phyloP scores from a whole-genome alignment of 768 basidiomycete species.

The Kwoniella sp. region DNA sequence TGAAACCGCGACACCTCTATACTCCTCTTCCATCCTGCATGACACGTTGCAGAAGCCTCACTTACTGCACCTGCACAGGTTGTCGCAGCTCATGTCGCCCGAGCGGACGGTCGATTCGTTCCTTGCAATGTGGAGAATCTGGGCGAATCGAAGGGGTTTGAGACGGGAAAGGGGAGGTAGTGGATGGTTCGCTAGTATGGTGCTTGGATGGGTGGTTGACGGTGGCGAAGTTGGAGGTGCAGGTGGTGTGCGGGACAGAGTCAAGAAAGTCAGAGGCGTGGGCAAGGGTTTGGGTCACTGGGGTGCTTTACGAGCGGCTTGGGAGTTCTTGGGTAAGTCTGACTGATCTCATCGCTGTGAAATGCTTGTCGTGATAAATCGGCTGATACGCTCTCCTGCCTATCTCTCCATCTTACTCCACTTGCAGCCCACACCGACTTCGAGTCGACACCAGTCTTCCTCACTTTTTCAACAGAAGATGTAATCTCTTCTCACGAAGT shows the following conservation, averaged over 20 bases:
- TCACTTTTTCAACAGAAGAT: slow-evolving; percentile 9
- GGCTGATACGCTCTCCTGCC: too few species aligned
- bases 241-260: slow-evolving; percentile 42
- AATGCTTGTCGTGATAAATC: too few species aligned
- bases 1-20: slow-evolving; percentile 67
- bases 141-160: slow-evolving; percentile 80
- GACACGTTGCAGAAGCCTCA: slow-evolving; percentile 59
- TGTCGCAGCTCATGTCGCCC: slow-evolving; percentile 61
- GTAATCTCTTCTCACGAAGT: slow-evolving; percentile 43
- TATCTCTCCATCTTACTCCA: neutral
- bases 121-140: slow-evolving; percentile 75
- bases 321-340: slow-evolving; percentile 79
- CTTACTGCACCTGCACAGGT: slow-evolving; percentile 63
- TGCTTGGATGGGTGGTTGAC: slow-evolving; percentile 57
- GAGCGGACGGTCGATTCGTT: slow-evolving; percentile 71
- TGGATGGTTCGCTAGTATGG: slow-evolving; percentile 64
- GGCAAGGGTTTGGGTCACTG: slow-evolving; percentile 86
- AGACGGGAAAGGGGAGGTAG: slow-evolving; percentile 35
- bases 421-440: slow-evolving; percentile 72
- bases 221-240: slow-evolving; percentile 65
- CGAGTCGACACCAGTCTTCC: slow-evolving; percentile 38
- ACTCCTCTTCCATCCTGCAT: slow-evolving; percentile 70
- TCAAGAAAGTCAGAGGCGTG: slow-evolving; percentile 62
- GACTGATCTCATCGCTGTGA: too few species aligned
- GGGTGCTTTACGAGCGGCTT: slow-evolving; percentile 79